Conservation (phyloP, 208 protist species). For the Porcisia deanei region DNA sequence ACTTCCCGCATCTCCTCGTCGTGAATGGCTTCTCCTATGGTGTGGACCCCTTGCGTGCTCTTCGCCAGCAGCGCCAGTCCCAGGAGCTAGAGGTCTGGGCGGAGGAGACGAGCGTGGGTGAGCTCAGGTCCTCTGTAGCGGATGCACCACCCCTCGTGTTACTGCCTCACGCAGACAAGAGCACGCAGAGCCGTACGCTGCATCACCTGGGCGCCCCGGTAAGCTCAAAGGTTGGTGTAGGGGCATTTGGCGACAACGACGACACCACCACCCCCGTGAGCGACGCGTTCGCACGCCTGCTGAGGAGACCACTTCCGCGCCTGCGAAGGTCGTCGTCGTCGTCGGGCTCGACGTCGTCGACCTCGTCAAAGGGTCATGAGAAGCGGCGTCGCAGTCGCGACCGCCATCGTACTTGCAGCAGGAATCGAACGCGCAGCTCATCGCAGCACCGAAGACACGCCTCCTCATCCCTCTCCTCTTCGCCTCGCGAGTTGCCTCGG, state of each 20-base stretch:
- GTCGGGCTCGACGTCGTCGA: not conserved
- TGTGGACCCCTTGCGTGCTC: slow-evolving; percentile 41
- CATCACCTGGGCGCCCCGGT: not conserved
- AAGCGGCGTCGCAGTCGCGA: not conserved
- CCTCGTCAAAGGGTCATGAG: not conserved
- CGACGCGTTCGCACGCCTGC: slow-evolving; percentile 14
- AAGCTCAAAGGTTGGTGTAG: not conserved
- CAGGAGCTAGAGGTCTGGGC: not conserved
- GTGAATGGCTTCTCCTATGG: slow-evolving; percentile 66
- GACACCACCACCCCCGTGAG: not conserved
- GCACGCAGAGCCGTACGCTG: not conserved
- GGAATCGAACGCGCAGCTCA: not conserved
- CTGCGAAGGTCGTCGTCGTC: slow-evolving; percentile 11
- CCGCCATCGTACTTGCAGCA: not conserved
- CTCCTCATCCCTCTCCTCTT: not conserved
- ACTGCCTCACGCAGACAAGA: not conserved
- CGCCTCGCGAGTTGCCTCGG: not conserved
- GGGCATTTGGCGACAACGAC: not conserved
- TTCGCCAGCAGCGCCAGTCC: slow-evolving; percentile 14
- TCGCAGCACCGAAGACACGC: not conserved
- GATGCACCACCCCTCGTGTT: not conserved
- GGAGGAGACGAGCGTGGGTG: not conserved
- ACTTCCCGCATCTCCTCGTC: slow-evolving; percentile 40
- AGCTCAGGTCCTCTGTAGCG: not conserved
- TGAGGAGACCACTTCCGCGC: slow-evolving; percentile 16